Conservation (phyloP, 768 basidiomycete species). For the Lactarius sanguifluus region DNA sequence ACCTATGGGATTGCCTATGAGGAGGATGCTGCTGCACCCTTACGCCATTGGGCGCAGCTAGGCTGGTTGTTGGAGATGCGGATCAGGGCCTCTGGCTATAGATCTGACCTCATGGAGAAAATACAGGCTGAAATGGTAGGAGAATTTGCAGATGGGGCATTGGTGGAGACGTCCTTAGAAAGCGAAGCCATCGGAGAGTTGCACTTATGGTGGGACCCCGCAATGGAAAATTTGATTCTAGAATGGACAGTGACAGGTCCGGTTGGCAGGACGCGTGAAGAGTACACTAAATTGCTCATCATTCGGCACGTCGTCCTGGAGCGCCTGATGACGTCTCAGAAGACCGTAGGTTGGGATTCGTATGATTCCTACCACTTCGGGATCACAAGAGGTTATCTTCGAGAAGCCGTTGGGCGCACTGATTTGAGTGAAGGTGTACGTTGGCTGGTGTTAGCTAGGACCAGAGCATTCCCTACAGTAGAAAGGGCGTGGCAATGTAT, state of each 20-base stretch:
- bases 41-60: neutral
- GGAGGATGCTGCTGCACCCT: neutral
- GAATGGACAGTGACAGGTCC: neutral
- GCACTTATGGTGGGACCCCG: no score
- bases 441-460: neutral
- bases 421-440: neutral
- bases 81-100: accelerated
- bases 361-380: neutral
- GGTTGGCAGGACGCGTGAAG: neutral
- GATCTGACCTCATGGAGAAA: neutral
- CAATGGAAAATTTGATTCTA: accelerated
- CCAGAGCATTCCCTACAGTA: neutral
- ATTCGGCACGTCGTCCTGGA: neutral
- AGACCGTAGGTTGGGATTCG: neutral
- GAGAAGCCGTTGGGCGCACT: neutral
- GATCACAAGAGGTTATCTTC: neutral
- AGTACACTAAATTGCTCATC: accelerated
- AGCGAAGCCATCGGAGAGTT: no score
- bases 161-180: neutral
- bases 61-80: neutral
- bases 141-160: neutral
- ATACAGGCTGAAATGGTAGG: neutral
- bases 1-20: neutral
- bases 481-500: neutral
- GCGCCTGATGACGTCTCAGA: neutral